Evolutionary conservation across 164 flowering plant genomes (phyloP), one percentile per base, ranked within the genome.

Genomic region (Vitis rotundifolia): DNA sequence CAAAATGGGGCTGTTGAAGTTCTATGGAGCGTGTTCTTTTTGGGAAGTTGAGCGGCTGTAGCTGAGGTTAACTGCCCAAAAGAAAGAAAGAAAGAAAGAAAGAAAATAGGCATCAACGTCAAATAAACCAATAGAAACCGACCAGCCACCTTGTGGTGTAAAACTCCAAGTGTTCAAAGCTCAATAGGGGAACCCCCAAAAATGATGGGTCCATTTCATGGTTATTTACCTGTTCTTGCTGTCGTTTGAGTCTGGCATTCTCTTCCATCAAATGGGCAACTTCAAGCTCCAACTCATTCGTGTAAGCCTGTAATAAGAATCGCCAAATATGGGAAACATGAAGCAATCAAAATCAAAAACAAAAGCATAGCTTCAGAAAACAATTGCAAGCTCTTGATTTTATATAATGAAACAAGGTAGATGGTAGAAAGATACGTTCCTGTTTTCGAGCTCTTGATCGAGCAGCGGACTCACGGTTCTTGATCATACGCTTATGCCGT

Each of bases 381-480:
- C 26, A 22, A 22, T 22, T 22, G 26, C 26, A 22, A 22, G 26
- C 26, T 22, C 7, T 26, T 16, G 26, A 31, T 26, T 53, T 16
- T 14, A 18, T 2, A 59, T 28, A n/a, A 18, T 16, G 14, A 26
- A 49, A 51, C 9, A 11, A 37, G 13, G 5, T 12, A 9, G 26
- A 28, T 51, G 1, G 15, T 53, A 15, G 62, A 59, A 52, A 67
- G 70, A 48, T 8, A 58, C 12, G 31, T 77, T 55, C 87, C 84
- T 81, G 87, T n/a, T 83, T 83, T 59, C 87, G 73, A 51, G 87
- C 84, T 64, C 87, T 75, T 0, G 87, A 83, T 59, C 87, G 75
- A 22, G 87, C 84, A 8, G 87, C 87, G 0, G 87, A 83, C 44
- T 83, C 87, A 22, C 87, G 31, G 62, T 83, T 83, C 75, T 83